Conservation (phyloP, 495 filamentous ascomycete genomes). For the Aspergillus ellipticus region DNA sequence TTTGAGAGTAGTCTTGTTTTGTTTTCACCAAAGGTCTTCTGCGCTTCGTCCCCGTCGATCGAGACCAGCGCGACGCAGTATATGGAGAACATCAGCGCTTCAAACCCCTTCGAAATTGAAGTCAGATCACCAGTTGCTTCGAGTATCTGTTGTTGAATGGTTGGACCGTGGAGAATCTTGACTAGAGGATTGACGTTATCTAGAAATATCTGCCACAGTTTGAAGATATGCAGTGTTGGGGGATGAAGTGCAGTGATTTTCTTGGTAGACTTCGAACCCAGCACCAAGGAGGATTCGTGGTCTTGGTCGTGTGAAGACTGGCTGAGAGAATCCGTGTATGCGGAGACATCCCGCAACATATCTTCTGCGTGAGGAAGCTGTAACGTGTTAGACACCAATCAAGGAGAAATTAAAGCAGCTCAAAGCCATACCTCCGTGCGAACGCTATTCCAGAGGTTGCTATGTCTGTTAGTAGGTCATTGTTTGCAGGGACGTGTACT, state of each 20-base stretch:
- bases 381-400: neutral
- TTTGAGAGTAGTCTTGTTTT: constrained; percentile 35
- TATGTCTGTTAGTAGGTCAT: constrained; percentile 13
- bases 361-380: constrained; percentile 49
- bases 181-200: constrained; percentile 65
- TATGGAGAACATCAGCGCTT: constrained; percentile 49
- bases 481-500: constrained; percentile 4
- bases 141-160: constrained; percentile 43
- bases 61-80: constrained; percentile 44
- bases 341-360: constrained; percentile 28
- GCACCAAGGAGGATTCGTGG: constrained; percentile 22
- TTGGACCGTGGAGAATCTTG: constrained; percentile 68
- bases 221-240: constrained; percentile 61
- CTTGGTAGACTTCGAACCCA: constrained; percentile 12
- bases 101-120: constrained; percentile 31
- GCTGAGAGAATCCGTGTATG: constrained; percentile 15
- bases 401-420: neutral
- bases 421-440: constrained; percentile 42
- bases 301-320: constrained; percentile 16
- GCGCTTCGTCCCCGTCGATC: constrained; percentile 35
- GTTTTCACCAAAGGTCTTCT: constrained; percentile 37
- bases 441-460: constrained; percentile 50
- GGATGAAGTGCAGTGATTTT: constrained; percentile 53
- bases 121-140: constrained; percentile 33
- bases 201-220: constrained; percentile 66